phyloP scores from a whole-genome alignment of 2,329 filamentous ascomycete species.

The Camptophora hylomeconis region DNA sequence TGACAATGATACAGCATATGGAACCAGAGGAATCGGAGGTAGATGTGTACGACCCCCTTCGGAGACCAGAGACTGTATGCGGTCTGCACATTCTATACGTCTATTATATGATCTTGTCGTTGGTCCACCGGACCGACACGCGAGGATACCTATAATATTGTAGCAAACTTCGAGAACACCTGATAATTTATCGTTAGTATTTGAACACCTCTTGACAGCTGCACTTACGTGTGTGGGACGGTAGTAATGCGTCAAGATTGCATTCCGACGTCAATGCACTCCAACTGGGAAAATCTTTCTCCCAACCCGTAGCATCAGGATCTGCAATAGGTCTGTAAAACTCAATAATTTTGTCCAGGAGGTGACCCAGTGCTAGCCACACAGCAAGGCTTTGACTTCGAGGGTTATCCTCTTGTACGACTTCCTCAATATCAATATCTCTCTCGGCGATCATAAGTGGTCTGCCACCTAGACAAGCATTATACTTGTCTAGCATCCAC shows the following conservation, averaged over 20 bases:
- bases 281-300: slow-evolving; percentile 26
- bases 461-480: slow-evolving; percentile 27
- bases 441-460: slow-evolving; percentile 27
- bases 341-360: slow-evolving; percentile 26
- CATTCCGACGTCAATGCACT: slow-evolving; percentile 22
- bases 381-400: slow-evolving; percentile 21
- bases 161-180: slow-evolving; percentile 43
- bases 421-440: slow-evolving; percentile 26
- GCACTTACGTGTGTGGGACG: slow-evolving; percentile 20
- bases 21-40: slow-evolving; percentile 40
- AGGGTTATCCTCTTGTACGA: slow-evolving; percentile 9
- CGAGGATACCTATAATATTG: slow-evolving; percentile 43
- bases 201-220: slow-evolving; percentile 18
- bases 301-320: slow-evolving; percentile 23
- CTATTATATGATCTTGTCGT: slow-evolving; percentile 39
- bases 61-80: slow-evolving; percentile 37
- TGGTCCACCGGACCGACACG: slow-evolving; percentile 38
- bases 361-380: slow-evolving; percentile 26
- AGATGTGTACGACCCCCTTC: slow-evolving; percentile 20
- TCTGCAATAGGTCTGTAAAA: slow-evolving; percentile 26
- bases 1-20: slow-evolving; percentile 42
- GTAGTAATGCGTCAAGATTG: slow-evolving; percentile 6
- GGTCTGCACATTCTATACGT: slow-evolving; percentile 42
- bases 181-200: slow-evolving; percentile 12
- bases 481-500: slow-evolving; percentile 30